phyloP scores from a whole-genome alignment of 257 asterid genomes.

The Solanum chiquidenum region DNA sequence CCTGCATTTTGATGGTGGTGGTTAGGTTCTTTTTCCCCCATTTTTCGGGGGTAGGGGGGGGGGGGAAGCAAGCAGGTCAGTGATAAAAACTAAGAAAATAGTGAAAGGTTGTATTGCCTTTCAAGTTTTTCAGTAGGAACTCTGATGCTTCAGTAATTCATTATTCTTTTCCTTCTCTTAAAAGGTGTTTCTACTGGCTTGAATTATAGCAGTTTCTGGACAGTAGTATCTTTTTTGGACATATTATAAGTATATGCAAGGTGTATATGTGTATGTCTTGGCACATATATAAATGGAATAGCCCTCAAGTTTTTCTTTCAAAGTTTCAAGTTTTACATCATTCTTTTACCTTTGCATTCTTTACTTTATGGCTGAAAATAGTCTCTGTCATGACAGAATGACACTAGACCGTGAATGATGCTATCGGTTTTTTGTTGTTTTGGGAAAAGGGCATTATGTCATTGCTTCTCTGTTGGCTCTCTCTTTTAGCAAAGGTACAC shows the following conservation, averaged over 20 bases:
- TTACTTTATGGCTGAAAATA: not conserved
- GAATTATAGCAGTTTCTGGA: slow-evolving; percentile 3
- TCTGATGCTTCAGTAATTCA: slow-evolving; percentile 1
- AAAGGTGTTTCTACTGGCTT: slow-evolving; percentile 19
- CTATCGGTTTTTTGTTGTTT: not conserved
- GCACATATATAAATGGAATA: slow-evolving; percentile 25
- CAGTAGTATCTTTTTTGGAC: slow-evolving; percentile 29
- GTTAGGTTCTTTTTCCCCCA: not conserved
- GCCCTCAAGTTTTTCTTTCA: slow-evolving; percentile 16
- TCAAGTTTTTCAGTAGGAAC: not conserved
- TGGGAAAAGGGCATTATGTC: not conserved
- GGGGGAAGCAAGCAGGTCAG: slow-evolving; percentile 6
- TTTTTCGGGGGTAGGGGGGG: not conserved
- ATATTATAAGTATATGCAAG: slow-evolving; percentile 27
- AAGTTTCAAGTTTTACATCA: slow-evolving; percentile 1
- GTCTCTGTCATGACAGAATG: not conserved
- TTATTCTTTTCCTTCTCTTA: slow-evolving; percentile 19
- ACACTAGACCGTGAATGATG: not conserved
- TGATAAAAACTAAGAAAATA: not conserved
- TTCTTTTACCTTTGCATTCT: slow-evolving; percentile 6
- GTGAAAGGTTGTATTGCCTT: not conserved
- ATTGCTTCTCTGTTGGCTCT: not conserved
- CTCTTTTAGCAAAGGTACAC: not conserved
- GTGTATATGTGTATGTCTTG: slow-evolving; percentile 34
- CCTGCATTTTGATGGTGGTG: not conserved